Evolutionary conservation across 2,329 filamentous ascomycete genomes (phyloP), one percentile per base, ranked within the genome.

Genomic region (Botrytis elliptica): DNA sequence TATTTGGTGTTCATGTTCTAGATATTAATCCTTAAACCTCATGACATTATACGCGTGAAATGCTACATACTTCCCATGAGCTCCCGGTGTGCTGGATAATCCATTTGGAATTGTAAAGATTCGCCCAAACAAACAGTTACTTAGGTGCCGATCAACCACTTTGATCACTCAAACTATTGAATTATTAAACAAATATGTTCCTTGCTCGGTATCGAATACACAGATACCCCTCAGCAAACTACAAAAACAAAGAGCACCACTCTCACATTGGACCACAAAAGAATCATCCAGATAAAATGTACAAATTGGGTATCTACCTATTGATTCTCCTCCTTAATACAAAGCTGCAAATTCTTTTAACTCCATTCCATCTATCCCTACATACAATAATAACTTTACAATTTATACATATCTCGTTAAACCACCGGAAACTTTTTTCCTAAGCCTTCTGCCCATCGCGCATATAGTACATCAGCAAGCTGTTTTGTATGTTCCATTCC

Each of bases 401-500:
- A 68, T 55, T 55, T 55, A 40, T 67, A 72, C 70, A 72, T 33
- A 1, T 33, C 20, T 52, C 40, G 33, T 71, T 74, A 80, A 16
- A 79, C 77, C 72, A 80, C 84, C 29, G 85, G 84, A 92, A 92
- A 95, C 73, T 92, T 86, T 72, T 89, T 87, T 76, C 91, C 90
- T 78, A 98, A 84, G 2, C 94, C 94, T 74, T 97, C 93, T 4
- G 91, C 90, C 96, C 96, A 99, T 62, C 95, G 89, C 25, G 91
- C 90, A 83, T 98, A 98, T 33, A 99, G 88, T 33, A 97, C 93
- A 81, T 98, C 94, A 1, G 93, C 93, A 55, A 98, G 86, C 81
- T 97, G 90, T 80, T 94, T 93, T 77, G 92, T 93, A 83, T 98
- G 95, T 82, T 98, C 95, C 93, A 98, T 95, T 3, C 94, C 95